Conservation (phyloP, 176 grass and related monocot genomes). For the Oryza glaberrima region DNA sequence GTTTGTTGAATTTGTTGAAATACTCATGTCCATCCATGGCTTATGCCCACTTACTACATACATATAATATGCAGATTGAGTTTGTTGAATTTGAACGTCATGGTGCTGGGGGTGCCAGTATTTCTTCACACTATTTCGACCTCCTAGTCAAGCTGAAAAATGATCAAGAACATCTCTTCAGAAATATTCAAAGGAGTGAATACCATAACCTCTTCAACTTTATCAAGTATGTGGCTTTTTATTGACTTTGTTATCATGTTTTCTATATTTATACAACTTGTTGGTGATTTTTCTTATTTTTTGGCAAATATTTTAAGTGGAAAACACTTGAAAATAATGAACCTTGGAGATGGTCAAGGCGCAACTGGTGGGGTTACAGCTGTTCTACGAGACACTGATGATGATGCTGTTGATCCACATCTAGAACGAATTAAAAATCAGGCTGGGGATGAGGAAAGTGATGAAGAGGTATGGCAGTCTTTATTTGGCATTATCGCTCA, state of each 20-base stretch:
- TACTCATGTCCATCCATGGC: constrained; percentile 8
- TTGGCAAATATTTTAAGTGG: constrained; percentile 50
- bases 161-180: constrained; percentile 89
- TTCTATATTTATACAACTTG: constrained; percentile 39
- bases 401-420: constrained; percentile 86
- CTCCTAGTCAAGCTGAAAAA: constrained; percentile 77
- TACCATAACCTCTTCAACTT: constrained; percentile 90
- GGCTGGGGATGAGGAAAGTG: constrained; percentile 89
- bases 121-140: constrained; percentile 87
- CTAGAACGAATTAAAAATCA: constrained; percentile 74
- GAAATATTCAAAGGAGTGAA: constrained; percentile 90
- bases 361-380: constrained; percentile 66
- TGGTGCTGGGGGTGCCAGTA: constrained; percentile 69
- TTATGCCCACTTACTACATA: constrained; percentile 18
- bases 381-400: constrained; percentile 76
- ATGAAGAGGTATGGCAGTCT: constrained; percentile 81
- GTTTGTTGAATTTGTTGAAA: not conserved
- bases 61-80: constrained; percentile 65
- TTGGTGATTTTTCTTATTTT: constrained; percentile 35
- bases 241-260: constrained; percentile 2
- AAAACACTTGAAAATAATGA: constrained; percentile 92
- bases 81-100: constrained; percentile 88
- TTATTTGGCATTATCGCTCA: constrained; percentile 31
- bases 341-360: constrained; percentile 84
- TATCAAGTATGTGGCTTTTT: constrained; percentile 60